Evolutionary conservation across 2,329 filamentous ascomycete genomes (phyloP).

Genomic region (Ambrosiella xylebori): DNA sequence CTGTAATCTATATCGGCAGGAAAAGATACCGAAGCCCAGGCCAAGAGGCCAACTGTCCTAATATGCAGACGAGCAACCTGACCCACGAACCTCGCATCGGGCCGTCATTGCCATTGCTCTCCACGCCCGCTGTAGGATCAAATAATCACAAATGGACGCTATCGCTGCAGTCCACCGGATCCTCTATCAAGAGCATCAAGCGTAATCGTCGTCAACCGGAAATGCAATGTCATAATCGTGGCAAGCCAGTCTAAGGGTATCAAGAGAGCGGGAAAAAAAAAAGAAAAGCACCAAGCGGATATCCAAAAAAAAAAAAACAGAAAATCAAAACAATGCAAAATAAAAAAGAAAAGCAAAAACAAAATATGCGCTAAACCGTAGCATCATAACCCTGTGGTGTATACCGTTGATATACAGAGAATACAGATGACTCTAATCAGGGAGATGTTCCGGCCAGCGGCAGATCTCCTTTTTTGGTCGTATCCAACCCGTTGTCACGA

Average conservation of each 20-base stretch:
- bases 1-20: constrained; percentile 11
- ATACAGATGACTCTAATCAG: constrained; percentile 13
- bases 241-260: constrained; percentile 18
- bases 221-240: constrained; percentile 14
- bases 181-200: constrained; percentile 14
- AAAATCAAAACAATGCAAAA: constrained; percentile 17
- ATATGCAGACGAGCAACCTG: background rate
- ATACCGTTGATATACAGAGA: constrained; percentile 1
- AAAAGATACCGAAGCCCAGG: constrained; percentile 3
- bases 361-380: constrained; percentile 12
- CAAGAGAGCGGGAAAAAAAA: constrained; percentile 15
- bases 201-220: constrained; percentile 13
- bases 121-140: constrained; percentile 13
- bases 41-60: background rate
- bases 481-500: constrained; percentile 20
- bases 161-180: constrained; percentile 6
- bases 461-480: constrained; percentile 21
- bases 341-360: constrained; percentile 15
- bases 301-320: constrained; percentile 16
- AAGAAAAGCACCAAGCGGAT: constrained; percentile 14
- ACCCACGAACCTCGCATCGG: constrained; percentile 5
- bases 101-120: constrained; percentile 12
- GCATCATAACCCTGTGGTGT: background rate
- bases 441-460: background rate
- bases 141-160: constrained; percentile 9